phyloP scores from a whole-genome alignment of 2,329 filamentous ascomycete species.

The Venturia carpophila region DNA sequence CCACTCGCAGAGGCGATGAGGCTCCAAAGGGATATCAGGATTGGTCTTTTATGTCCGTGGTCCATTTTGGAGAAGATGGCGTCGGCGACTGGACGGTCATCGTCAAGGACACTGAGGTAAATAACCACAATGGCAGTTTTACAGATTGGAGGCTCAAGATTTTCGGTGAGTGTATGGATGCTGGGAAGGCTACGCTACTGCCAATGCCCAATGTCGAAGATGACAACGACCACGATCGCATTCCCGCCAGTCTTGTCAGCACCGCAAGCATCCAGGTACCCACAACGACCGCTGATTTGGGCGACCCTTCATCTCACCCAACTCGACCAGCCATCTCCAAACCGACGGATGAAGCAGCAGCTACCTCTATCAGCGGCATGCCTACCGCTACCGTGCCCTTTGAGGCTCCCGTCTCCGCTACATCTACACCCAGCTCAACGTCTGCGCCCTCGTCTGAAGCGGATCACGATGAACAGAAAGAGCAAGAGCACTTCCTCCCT shows the following conservation, averaged over 20 bases:
- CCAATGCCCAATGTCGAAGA: constrained; percentile 79
- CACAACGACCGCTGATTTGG: constrained; percentile 39
- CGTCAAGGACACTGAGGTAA: constrained; percentile 74
- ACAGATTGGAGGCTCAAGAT: constrained; percentile 89
- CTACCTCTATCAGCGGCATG: constrained; percentile 20
- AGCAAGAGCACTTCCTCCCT: constrained; percentile 54
- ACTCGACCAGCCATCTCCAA: constrained; percentile 53
- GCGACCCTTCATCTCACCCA: constrained; percentile 40
- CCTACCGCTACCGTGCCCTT: constrained; percentile 22
- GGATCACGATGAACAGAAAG: constrained; percentile 20
- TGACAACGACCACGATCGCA: constrained; percentile 69
- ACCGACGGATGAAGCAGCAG: constrained; percentile 33
- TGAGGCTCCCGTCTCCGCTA: constrained; percentile 22
- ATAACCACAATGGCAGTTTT: constrained; percentile 69
- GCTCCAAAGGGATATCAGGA: constrained; percentile 67
- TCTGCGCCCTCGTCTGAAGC: constrained; percentile 25
- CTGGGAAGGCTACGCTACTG: constrained; percentile 60
- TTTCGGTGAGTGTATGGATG: constrained; percentile 83
- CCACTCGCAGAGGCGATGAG: constrained; percentile 61
- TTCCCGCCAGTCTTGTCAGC: constrained; percentile 47
- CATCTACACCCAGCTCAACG: constrained; percentile 19
- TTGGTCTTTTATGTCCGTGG: constrained; percentile 99
- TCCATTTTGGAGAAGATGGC: constrained; percentile 88
- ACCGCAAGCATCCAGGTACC: constrained; percentile 50
- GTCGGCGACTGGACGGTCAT: constrained; percentile 86